These are phyloP conservation scores for Populus tomentosa DNA, from an alignment of 441 rosid genomes.

Conservation along the genomic window DNA sequence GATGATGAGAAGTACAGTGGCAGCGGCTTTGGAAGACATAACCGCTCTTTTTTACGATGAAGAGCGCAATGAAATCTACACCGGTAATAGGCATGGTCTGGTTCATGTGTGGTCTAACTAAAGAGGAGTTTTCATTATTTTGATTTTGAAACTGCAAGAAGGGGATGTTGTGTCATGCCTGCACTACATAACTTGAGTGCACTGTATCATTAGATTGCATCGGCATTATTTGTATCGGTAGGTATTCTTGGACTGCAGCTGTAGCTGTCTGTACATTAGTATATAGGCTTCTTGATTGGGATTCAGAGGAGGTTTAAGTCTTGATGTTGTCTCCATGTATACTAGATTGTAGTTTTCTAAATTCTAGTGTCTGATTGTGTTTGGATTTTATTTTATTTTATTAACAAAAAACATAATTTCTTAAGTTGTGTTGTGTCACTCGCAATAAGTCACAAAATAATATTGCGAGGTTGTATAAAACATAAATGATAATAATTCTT, in stretches of 20 bases:
- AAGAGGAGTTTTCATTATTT: neutral
- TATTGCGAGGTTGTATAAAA: neutral
- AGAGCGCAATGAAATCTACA: conserved; percentile 94
- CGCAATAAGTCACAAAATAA: neutral
- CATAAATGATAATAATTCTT: too few species aligned
- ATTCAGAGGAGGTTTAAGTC: neutral
- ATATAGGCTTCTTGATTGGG: conserved; percentile 17
- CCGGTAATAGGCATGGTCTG: conserved; percentile 78
- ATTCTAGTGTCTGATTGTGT: neutral
- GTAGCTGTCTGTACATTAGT: conserved; percentile 19
- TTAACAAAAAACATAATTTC: neutral
- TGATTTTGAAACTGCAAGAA: neutral
- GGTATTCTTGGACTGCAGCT: conserved; percentile 5
- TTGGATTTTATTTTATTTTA: too few species aligned
- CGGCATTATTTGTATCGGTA: conserved; percentile 9
- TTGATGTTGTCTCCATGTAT: neutral
- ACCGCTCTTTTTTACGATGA: conserved; percentile 91
- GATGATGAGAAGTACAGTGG: conserved; percentile 50
- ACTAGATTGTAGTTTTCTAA: neutral
- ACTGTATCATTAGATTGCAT: neutral
- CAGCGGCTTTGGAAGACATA: conserved; percentile 91
- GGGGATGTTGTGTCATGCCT: neutral
- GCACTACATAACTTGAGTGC: neutral
- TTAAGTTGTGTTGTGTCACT: neutral
- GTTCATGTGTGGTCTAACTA: conserved; percentile 95